Evolutionary conservation across 805 yeast genomes (phyloP), one percentile per base, ranked within the genome.

Genomic region (Monosporozyma servazzii): DNA sequence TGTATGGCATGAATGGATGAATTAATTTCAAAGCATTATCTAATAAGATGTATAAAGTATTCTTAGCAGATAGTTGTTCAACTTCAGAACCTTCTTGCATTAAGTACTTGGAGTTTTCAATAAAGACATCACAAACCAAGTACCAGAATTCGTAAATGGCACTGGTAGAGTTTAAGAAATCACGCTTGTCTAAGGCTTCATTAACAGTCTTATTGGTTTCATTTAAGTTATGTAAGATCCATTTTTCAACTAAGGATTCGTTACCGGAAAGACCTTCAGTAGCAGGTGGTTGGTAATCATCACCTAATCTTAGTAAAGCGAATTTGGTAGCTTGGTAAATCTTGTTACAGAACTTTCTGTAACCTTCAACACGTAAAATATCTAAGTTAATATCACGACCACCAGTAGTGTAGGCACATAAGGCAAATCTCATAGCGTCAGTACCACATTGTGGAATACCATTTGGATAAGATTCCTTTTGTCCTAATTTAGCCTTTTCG

Each of bases 401-500:
- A 74, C 99, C 99, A 47, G 98, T 91, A 49, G 96, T 86, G 77
- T 91, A 93, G 49, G 97, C 96, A 80, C 98, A 93, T 58, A 91
- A 79, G 40, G 99, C 98, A 68, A 93, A 93, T 75, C 99, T 84
- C 74, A 93, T 75, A 45, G 99, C 99, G 72, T 93, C 99, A 48
- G 98, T 90, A 76, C 99, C 99, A 79, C 99, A 93, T 75, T 93
- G 96, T 52, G 98, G 97, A 60, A 91, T 90, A 75, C 99, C 99
- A 61, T 83, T 82, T 58, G 99, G 99, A 77, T 89, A 91, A 11
- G 95, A 83, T 64, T 80, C 76, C 61, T 77, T 81, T 74, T 93
- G 98, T 56, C 98, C 98, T 44, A 77, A 80, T 62, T 79, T 81
- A 27, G 98, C 97, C 70, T 80, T 87, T 67, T 79, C 86, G 61